A percentile compares a stretch with the other conserved stretches of the same genome.
phyloP scores from a whole-genome alignment of 352 stramenopile species.

The Thalassiosira hispida region DNA sequence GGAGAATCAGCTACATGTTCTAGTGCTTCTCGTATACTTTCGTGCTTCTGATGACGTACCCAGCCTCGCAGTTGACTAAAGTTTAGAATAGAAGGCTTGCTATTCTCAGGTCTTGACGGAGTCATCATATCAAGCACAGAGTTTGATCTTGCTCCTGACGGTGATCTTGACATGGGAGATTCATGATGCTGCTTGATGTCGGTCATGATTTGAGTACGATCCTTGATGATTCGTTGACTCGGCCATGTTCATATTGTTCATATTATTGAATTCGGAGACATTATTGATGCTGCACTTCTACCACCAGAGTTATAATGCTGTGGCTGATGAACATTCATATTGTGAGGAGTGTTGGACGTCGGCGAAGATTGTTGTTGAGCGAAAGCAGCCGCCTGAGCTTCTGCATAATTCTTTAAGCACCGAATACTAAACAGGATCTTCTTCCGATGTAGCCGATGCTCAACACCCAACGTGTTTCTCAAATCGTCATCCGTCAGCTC shows the following conservation, averaged over 20 bases:
- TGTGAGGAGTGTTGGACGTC: too few relatives aligned
- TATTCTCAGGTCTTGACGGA: constrained; percentile 38
- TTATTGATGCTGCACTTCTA: constrained; percentile 23
- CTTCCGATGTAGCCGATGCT: constrained; percentile 94
- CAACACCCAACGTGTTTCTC: constrained; percentile 92
- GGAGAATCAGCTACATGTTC: constrained; percentile 82
- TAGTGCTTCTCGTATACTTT: constrained; percentile 80
- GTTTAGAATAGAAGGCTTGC: constrained; percentile 30
- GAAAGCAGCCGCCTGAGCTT: constrained; percentile 12
- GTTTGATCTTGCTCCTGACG: constrained; percentile 39
- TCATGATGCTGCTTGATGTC: constrained; percentile 26
- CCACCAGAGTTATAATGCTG: too few relatives aligned
- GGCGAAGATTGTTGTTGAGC: too few relatives aligned
- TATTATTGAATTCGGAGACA: constrained; percentile 34
- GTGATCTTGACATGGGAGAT: constrained; percentile 8
- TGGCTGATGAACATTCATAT: constrained; percentile 9
- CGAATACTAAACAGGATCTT: constrained; percentile 89
- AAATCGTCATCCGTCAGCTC: constrained; percentile 91
- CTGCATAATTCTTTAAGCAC: constrained; percentile 52
- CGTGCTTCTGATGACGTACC: constrained; percentile 85
- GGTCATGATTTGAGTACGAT: constrained; percentile 24
- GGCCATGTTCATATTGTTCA: not conserved
- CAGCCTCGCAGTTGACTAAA: constrained; percentile 65
- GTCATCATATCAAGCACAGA: constrained; percentile 58
- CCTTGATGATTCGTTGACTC: constrained; percentile 13